A percentile compares a stretch with the other conserved stretches of the same genome.
phyloP scores from a whole-genome alignment of 768 basidiomycete genomes.

The Tremella yokohamensis region DNA sequence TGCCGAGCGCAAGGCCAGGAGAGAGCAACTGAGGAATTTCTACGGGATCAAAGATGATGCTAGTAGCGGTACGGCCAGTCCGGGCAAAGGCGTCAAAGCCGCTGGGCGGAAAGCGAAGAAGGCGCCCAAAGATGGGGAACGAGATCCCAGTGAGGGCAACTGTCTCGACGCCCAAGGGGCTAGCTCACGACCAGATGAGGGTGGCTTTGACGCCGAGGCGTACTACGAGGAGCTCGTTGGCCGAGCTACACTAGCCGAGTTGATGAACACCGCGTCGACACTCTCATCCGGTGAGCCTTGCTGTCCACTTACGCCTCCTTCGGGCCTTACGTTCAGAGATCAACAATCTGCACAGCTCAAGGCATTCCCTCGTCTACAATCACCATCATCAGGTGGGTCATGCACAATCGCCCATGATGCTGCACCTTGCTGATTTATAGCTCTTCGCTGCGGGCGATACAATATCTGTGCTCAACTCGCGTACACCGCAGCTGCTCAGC shows the following conservation, averaged over 20 bases:
- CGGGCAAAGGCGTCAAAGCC: not conserved
- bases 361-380: slow-evolving; percentile 49
- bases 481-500: slow-evolving; percentile 46
- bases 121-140: slow-evolving; percentile 9
- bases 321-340: slow-evolving; percentile 26
- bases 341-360: slow-evolving; percentile 40
- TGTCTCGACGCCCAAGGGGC: not conserved
- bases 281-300: slow-evolving; percentile 33
- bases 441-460: slow-evolving; percentile 50
- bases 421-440: slow-evolving; percentile 12
- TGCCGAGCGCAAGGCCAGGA: slow-evolving; percentile 26
- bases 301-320: too few relatives aligned
- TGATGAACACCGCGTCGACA: slow-evolving; percentile 35
- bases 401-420: not conserved
- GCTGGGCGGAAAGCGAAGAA: not conserved
- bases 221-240: slow-evolving; percentile 46
- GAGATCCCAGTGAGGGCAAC: slow-evolving; percentile 23
- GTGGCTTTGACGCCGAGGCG: slow-evolving; percentile 33
- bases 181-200: slow-evolving; percentile 20
- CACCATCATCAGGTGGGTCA: slow-evolving; percentile 48
- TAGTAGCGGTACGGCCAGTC: not conserved
- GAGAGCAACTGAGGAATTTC: slow-evolving; percentile 40
- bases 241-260: slow-evolving; percentile 31
- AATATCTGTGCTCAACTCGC: slow-evolving; percentile 44
- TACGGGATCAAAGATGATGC: slow-evolving; percentile 34